phyloP scores from a whole-genome alignment of 208 protist genomes.

The Herpetomonas samuelpessoai region DNA sequence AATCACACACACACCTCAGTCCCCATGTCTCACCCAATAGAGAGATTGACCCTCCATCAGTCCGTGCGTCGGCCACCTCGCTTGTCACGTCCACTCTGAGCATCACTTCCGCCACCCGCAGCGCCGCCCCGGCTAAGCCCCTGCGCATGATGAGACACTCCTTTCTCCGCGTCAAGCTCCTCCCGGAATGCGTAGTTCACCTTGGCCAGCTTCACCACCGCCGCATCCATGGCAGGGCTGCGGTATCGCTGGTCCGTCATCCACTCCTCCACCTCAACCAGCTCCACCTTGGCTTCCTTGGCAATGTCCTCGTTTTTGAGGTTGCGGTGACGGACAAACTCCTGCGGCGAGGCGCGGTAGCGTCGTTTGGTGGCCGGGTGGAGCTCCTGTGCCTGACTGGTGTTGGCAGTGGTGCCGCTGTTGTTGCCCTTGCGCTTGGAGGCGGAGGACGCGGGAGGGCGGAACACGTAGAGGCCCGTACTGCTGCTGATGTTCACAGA shows the following conservation, averaged over 20 bases:
- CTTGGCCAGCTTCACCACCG: constrained; percentile 45
- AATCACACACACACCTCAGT: no score
- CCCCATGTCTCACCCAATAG: no score
- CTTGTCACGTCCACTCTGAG: no score
- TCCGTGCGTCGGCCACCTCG: no score
- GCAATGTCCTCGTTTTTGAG: constrained; percentile 47
- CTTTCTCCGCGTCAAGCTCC: constrained; percentile 27
- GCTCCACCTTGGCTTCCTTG: constrained; percentile 9
- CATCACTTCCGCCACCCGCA: no score
- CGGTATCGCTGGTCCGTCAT: constrained; percentile 62
- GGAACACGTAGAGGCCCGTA: constrained; percentile 37
- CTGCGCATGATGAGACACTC: no score
- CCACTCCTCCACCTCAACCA: constrained; percentile 59
- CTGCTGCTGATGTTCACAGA: constrained; percentile 20
- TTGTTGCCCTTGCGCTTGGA: not conserved
- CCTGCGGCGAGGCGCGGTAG: constrained; percentile 71
- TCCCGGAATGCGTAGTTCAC: constrained; percentile 44
- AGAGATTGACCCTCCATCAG: no score
- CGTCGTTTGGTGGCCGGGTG: constrained; percentile 50
- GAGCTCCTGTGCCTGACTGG: not conserved
- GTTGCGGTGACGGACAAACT: constrained; percentile 51
- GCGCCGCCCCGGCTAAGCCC: no score
- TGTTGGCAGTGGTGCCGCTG: constrained; percentile 12
- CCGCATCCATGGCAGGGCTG: constrained; percentile 45
- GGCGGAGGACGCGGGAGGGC: not conserved